These are phyloP conservation scores for Penicillium nucicola DNA, from an alignment of 495 filamentous ascomycete genomes.

Conservation along the genomic window DNA sequence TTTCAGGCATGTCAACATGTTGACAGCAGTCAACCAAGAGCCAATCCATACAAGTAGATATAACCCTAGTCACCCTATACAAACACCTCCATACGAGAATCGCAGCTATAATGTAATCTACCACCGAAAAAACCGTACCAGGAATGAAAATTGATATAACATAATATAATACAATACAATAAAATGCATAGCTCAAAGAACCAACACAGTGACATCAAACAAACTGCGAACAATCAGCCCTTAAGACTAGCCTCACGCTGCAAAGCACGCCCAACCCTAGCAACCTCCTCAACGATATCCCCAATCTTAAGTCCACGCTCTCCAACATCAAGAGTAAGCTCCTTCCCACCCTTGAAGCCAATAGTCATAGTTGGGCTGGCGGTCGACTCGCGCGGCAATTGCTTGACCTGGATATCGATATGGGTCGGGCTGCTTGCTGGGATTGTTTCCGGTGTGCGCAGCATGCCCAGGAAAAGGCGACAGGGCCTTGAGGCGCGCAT, in stretches of 20 bases:
- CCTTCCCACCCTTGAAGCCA: constrained; percentile 60
- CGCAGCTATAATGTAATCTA: no score
- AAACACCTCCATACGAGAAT: no score
- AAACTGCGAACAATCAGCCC: constrained; percentile 36
- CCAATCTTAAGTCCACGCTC: constrained; percentile 82
- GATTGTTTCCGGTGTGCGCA: constrained; percentile 62
- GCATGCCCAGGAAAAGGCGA: constrained; percentile 77
- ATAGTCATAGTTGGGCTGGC: constrained; percentile 56
- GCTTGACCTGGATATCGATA: constrained; percentile 65
- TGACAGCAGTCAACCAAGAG: no score
- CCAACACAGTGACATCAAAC: constrained; percentile 6
- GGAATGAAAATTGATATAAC: constrained; percentile 2
- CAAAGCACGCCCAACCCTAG: constrained; percentile 79
- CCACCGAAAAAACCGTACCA: no score
- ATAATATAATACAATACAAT: constrained; percentile 25
- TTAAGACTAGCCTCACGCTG: constrained; percentile 78
- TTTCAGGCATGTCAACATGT: neutral
- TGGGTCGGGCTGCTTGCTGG: constrained; percentile 69
- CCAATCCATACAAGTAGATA: no score
- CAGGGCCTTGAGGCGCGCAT: constrained; percentile 69
- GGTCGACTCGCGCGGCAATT: constrained; percentile 64
- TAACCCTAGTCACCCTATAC: no score
- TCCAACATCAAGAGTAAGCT: constrained; percentile 64
- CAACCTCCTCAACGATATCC: constrained; percentile 82
- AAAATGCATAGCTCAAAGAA: constrained; percentile 21